Percentiles rank a stretch among this genome's conserved stretches.
These are phyloP conservation scores for Geosmithia putterillii DNA, from an alignment of 2,329 filamentous ascomycete genomes.

Conservation along the genomic window DNA sequence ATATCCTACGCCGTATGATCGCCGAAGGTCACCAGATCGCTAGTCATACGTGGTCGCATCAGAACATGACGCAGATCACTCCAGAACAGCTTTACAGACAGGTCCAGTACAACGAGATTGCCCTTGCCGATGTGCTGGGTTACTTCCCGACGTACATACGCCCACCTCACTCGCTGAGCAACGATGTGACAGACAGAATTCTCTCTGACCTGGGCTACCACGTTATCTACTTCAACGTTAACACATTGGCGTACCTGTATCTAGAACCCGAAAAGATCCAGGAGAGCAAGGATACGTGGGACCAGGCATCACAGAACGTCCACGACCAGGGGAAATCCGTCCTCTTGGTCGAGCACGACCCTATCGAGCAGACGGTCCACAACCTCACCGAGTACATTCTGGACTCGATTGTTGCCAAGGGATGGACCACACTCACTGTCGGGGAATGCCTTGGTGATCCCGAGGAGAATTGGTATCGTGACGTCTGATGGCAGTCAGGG, in stretches of 20 bases:
- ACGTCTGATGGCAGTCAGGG: no score
- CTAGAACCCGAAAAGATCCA: constrained; percentile 33
- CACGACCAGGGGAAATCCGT: constrained; percentile 1
- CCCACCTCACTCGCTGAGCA: constrained; percentile 33
- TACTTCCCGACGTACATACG: constrained; percentile 30
- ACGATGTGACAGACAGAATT: constrained; percentile 21
- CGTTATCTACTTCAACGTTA: constrained; percentile 46
- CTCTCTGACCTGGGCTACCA: constrained; percentile 39
- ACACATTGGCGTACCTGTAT: constrained; percentile 48
- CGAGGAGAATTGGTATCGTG: constrained; percentile 36
- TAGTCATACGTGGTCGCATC: constrained; percentile 36
- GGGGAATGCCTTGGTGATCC: constrained; percentile 45
- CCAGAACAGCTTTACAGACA: constrained; percentile 21
- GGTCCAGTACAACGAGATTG: constrained; percentile 29
- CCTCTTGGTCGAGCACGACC: constrained; percentile 42
- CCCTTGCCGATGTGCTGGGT: constrained; percentile 25
- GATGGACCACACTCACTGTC: constrained; percentile 30
- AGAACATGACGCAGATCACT: constrained; percentile 23
- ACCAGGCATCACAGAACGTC: constrained; percentile 14
- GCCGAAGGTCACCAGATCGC: constrained; percentile 47
- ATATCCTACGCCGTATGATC: constrained; percentile 30
- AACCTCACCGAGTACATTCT: constrained; percentile 31
- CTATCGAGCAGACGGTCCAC: constrained; percentile 29
- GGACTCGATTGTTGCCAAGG: constrained; percentile 22
- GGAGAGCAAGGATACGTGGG: constrained; percentile 26